Evolutionary conservation across 2,329 filamentous ascomycete genomes (phyloP).

Genomic region (Akanthomyces uredinophilus): DNA sequence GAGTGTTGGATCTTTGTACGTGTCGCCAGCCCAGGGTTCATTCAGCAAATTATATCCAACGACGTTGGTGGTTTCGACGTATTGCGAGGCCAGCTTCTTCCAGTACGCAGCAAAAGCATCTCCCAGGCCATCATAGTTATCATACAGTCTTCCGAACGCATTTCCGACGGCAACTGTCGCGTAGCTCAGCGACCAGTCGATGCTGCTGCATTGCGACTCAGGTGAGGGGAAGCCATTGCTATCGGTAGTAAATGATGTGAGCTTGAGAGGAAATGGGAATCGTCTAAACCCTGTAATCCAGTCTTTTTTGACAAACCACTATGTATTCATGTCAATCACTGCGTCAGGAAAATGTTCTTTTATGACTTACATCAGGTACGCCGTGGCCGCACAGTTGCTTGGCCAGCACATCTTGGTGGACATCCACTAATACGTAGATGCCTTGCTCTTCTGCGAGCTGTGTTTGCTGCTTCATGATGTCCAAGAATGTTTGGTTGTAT

Average conservation of each 20-base stretch:
- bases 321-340: neutral
- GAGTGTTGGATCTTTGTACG: slow-evolving; percentile 16
- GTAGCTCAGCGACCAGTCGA: slow-evolving; percentile 19
- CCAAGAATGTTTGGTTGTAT: slow-evolving; percentile 19
- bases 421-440: slow-evolving; percentile 19
- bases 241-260: slow-evolving; percentile 15
- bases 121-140: slow-evolving; percentile 18
- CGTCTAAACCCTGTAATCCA: slow-evolving; percentile 14
- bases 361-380: slow-evolving; percentile 17
- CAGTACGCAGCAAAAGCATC: slow-evolving; percentile 19
- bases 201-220: slow-evolving; percentile 13
- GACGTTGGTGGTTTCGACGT: slow-evolving; percentile 15
- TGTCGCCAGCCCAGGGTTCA: slow-evolving; percentile 19
- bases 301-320: slow-evolving; percentile 19
- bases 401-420: slow-evolving; percentile 18
- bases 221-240: slow-evolving; percentile 17
- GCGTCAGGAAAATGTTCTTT: neutral
- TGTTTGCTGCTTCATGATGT: slow-evolving; percentile 19
- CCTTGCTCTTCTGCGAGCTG: slow-evolving; percentile 19
- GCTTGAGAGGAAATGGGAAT: slow-evolving; percentile 18
- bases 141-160: slow-evolving; percentile 19
- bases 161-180: slow-evolving; percentile 17
- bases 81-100: slow-evolving; percentile 17
- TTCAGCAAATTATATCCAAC: slow-evolving; percentile 20
- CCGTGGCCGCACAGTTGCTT: slow-evolving; percentile 18